These are phyloP conservation scores for Pyrus communis DNA, from an alignment of 306 rosid species.

Conservation along the genomic window DNA sequence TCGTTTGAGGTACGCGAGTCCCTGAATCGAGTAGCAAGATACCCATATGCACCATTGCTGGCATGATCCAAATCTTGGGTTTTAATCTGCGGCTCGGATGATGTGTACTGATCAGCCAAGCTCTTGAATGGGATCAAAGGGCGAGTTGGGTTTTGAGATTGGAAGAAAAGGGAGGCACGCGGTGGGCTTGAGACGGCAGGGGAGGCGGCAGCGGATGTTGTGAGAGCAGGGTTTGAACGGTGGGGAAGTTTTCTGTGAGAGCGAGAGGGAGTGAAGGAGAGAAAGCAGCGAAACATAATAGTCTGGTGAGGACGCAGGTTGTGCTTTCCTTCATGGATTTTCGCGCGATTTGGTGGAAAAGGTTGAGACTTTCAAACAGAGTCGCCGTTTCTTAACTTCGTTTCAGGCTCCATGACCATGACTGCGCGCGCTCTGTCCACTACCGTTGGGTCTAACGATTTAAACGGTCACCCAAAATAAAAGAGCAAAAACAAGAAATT, in stretches of 20 bases:
- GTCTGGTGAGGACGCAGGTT: neutral
- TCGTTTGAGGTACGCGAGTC: constrained; percentile 39
- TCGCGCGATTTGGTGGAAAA: neutral
- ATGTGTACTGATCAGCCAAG: constrained; percentile 18
- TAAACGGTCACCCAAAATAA: neutral
- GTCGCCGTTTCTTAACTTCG: neutral
- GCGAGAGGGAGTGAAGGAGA: neutral
- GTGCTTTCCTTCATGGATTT: neutral
- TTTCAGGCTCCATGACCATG: neutral
- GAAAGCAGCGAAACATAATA: constrained; percentile 27
- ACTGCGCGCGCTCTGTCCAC: neutral
- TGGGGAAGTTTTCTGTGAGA: neutral
- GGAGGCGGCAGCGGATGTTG: constrained; percentile 14
- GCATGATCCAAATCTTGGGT: constrained; percentile 4
- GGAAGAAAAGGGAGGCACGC: constrained; percentile 9
- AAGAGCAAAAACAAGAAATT: too few relatives aligned
- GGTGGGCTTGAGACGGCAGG: constrained; percentile 3
- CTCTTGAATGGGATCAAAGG: constrained; percentile 12
- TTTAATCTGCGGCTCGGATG: constrained; percentile 20
- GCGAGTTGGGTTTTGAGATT: constrained; percentile 14
- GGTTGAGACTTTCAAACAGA: neutral
- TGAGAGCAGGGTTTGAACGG: neutral
- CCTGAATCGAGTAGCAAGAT: constrained; percentile 27
- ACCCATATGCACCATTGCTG: constrained; percentile 20
- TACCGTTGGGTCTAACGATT: too few relatives aligned